Base-by-base conservation (phyloP, 371 early-diverging fungal species). In the Syncephalastrum racemosum region DNA sequence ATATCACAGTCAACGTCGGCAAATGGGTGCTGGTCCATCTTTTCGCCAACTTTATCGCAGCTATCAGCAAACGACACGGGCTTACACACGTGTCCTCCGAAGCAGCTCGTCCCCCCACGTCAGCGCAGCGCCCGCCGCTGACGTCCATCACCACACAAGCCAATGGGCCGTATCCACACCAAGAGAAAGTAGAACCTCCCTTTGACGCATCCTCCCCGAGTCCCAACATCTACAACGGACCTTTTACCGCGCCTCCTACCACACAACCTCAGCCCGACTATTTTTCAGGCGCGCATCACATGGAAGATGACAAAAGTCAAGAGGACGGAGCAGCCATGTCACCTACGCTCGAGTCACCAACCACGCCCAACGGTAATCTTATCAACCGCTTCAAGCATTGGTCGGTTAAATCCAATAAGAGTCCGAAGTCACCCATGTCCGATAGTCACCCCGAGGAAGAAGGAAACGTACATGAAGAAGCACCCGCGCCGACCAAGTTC, bases 1-100 rank as follows among this genome's bases (percentile, higher is more conserved):
- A 18, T 19, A 25, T 23, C n/a, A 43, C 60, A 91, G 90, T 93
- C 36, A 90, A 89, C 68, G 64, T 94, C 14, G 93, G 90, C 36
- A 88, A 87, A 70, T 94, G 95, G 93, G 85, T 93, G 0, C 64
- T 94, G 45, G 82, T 85, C 12, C 76, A 87, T 52, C 68, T 94
- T 6, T 88, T 94, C 58, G 68, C 73, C 8, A 65, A 72, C 2
- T 89, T 80, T 59, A 65, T 83, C 4, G 56, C 64, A 8, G 73
- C 72, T n/a, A 75, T 79, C 48, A 50, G 75, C 31, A 61, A 69
- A 3, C 66, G 62, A 0, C 68, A 75, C 27, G 73, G 77, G 40
- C 67, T 12, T 8, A 5, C 36, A 8, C 36, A 31, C 36, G 43
- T 46, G n/a, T 56, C 52, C 8, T 50, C 58, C n/a, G 58, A 62